phyloP scores from a whole-genome alignment of 352 stramenopile species.

The Phytopythium chamaehyphon region DNA sequence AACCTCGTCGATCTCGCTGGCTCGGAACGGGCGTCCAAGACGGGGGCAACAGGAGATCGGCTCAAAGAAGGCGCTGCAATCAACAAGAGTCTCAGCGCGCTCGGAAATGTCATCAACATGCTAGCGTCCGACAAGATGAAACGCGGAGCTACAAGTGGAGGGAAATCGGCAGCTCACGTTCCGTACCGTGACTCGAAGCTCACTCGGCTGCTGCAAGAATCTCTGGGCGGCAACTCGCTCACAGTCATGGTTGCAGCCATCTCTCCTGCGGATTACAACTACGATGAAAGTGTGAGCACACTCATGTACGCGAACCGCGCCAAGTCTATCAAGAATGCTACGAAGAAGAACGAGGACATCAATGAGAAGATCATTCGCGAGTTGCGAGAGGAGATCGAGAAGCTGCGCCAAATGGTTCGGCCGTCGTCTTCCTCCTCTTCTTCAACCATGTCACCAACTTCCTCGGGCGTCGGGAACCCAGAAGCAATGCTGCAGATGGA shows the following conservation, averaged over 20 bases:
- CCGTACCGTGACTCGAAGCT: conserved; percentile 92
- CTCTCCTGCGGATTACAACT: conserved; percentile 90
- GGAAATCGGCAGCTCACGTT: conserved; percentile 56
- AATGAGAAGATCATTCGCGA: conserved; percentile 91
- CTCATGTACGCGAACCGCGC: conserved; percentile 92
- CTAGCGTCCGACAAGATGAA: conserved; percentile 49
- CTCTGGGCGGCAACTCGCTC: conserved; percentile 87
- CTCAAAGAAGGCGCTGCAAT: conserved; percentile 91
- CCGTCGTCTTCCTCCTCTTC: conserved; percentile 23
- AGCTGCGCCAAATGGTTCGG: conserved; percentile 83
- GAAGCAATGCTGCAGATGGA: conserved; percentile 80
- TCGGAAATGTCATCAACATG: conserved; percentile 93
- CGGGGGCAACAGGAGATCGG: conserved; percentile 76
- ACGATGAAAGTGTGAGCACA: conserved; percentile 92
- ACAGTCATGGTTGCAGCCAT: conserved; percentile 95
- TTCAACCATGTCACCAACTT: conserved; percentile 2
- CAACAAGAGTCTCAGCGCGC: conserved; percentile 89
- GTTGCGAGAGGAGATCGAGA: conserved; percentile 90
- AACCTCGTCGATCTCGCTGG: conserved; percentile 92
- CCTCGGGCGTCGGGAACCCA: conserved; percentile 8
- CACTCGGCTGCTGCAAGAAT: conserved; percentile 87
- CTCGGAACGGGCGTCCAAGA: conserved; percentile 87
- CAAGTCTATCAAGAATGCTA: conserved; percentile 90
- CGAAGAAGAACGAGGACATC: conserved; percentile 88
- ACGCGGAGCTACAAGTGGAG: conserved; percentile 14